Percentiles rank a stretch among this genome's conserved stretches.
phyloP scores from a whole-genome alignment of 805 yeast species.

The Cyberlindnera lachancei region DNA sequence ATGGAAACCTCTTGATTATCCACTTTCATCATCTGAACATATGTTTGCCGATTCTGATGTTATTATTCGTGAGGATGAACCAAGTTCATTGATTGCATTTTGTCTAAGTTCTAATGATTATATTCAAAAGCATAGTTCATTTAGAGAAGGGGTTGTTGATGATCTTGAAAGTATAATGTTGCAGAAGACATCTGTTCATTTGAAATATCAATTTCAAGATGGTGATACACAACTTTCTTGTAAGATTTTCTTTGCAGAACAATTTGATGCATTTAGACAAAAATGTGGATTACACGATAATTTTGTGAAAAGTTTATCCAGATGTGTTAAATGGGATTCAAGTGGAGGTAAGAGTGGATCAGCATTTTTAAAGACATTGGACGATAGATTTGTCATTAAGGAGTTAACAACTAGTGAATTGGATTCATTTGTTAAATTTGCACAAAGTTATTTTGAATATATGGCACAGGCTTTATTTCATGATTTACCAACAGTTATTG shows the following conservation, averaged over 20 bases:
- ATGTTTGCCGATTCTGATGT: conserved; percentile 91
- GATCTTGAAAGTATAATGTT: conserved; percentile 62
- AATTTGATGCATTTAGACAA: conserved; percentile 86
- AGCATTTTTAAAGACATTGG: conserved; percentile 84
- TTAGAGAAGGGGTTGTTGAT: conserved; percentile 7
- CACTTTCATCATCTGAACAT: conserved; percentile 73
- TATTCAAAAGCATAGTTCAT: conserved; percentile 44
- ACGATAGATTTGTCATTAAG: conserved; percentile 82
- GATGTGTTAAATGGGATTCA: conserved; percentile 95
- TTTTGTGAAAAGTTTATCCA: conserved; percentile 80
- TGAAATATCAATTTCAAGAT: conserved; percentile 87
- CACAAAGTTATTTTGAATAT: conserved; percentile 94
- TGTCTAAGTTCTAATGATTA: conserved; percentile 85
- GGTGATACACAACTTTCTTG: conserved; percentile 80
- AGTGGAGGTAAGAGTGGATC: conserved; percentile 97
- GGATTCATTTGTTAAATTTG: conserved; percentile 90
- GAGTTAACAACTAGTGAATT: conserved; percentile 82
- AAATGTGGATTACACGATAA: conserved; percentile 71
- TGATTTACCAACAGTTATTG: conserved; percentile 88
- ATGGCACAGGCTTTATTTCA: conserved; percentile 94
- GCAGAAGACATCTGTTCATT: conserved; percentile 79
- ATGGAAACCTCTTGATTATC: conserved; percentile 89
- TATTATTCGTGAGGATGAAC: conserved; percentile 92
- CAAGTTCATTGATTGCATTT: conserved; percentile 88
- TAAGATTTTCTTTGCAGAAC: conserved; percentile 91